phyloP scores from a whole-genome alignment of 306 rosid genomes.

The Malus asiatica region DNA sequence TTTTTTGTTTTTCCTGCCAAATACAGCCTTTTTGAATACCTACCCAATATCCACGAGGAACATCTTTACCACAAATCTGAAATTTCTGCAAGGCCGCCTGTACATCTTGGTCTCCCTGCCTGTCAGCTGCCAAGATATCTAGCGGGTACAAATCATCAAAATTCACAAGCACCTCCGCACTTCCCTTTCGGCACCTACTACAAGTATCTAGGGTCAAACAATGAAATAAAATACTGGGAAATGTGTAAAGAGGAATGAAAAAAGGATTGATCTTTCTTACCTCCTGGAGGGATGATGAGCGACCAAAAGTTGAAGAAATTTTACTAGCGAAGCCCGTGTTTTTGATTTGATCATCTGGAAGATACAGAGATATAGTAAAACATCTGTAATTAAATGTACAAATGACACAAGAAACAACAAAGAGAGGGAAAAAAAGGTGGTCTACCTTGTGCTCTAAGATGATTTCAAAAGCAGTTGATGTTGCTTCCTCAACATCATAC shows the following conservation, averaged over 20 bases:
- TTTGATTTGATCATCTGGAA: constrained; percentile 76
- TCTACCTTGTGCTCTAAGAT: constrained; percentile 69
- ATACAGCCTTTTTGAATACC: constrained; percentile 16
- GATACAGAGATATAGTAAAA: constrained; percentile 11
- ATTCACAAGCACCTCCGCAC: constrained; percentile 78
- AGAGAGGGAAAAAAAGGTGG: background rate
- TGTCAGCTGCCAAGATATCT: constrained; percentile 31
- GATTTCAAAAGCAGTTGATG: constrained; percentile 74
- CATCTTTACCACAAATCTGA: constrained; percentile 83
- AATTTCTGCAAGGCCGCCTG: constrained; percentile 28
- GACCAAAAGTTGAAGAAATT: constrained; percentile 79
- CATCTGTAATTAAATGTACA: constrained; percentile 9
- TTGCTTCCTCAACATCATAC: constrained; percentile 96
- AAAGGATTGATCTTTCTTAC: constrained; percentile 26
- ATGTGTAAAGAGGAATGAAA: constrained; percentile 14
- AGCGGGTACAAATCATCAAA: constrained; percentile 70
- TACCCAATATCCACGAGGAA: constrained; percentile 99
- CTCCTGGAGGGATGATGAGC: constrained; percentile 94
- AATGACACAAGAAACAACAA: background rate
- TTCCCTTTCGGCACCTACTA: constrained; percentile 89
- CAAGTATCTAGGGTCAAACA: constrained; percentile 20
- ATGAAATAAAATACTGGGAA: background rate
- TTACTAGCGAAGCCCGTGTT: constrained; percentile 70
- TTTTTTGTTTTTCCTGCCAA: background rate
- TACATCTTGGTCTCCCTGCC: constrained; percentile 39